A percentile compares a stretch with the other conserved stretches of the same genome.
Evolutionary conservation across 2,329 filamentous ascomycete genomes (phyloP).

Genomic region (Fusarium ramigenum): DNA sequence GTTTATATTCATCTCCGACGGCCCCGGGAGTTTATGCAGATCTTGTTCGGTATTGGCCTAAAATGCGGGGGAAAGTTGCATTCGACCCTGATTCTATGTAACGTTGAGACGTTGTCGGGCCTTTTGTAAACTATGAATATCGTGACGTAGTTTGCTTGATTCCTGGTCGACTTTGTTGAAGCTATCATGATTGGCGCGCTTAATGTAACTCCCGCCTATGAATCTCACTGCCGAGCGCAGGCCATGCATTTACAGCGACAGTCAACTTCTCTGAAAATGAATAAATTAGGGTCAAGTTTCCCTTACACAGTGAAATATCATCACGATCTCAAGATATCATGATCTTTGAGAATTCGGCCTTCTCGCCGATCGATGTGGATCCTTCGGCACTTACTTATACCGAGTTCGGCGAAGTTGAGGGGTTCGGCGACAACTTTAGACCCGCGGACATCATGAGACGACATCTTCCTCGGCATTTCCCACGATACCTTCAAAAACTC

Average conservation of each 20-base stretch:
- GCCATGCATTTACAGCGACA: not conserved
- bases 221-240: not conserved
- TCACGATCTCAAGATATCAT: not conserved
- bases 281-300: not conserved
- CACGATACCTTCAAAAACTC: conserved; percentile 7
- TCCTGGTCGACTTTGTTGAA: not conserved
- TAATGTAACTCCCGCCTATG: not conserved
- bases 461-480: not conserved
- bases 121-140: not conserved
- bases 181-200: conserved; percentile 4
- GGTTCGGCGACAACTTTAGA: not conserved
- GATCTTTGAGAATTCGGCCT: not conserved
- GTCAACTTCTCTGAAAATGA: not conserved
- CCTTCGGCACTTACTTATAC: not conserved
- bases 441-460: not conserved
- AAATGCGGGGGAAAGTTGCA: conserved; percentile 1
- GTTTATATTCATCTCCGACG: not conserved
- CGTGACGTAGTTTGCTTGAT: conserved; percentile 10
- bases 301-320: not conserved
- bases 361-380: not conserved
- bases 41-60: not conserved
- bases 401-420: conserved; percentile 10
- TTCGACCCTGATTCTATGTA: conserved; percentile 4
- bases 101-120: conserved; percentile 13
- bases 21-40: not conserved